A percentile compares a stretch with the other conserved stretches of the same genome.
Evolutionary conservation across 192 early-diverging fungal genomes (phyloP).

Genomic region (Funneliformis mosseae): DNA sequence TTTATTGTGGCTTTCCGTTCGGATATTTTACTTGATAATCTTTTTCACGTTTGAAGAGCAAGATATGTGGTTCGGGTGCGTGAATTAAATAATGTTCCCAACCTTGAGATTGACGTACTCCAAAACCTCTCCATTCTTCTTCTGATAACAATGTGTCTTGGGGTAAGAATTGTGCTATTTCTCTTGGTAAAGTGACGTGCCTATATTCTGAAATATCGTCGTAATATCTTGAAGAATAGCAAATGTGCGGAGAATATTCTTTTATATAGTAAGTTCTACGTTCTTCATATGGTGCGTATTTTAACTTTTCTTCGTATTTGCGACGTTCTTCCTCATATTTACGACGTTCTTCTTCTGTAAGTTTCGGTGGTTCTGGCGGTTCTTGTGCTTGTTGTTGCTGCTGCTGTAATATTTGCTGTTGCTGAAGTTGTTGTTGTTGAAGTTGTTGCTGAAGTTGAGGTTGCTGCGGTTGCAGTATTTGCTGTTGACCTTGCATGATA

Average conservation of each 20-base stretch:
- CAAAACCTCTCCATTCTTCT: conserved; percentile 49
- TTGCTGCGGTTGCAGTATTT: background rate
- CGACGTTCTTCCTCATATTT: background rate
- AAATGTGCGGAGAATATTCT: background rate
- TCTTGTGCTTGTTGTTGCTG: background rate
- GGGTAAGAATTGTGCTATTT: conserved; percentile 43
- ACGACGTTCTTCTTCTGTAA: background rate
- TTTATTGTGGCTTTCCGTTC: background rate
- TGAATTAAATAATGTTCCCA: conserved; percentile 61
- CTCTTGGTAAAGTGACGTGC: conserved; percentile 51
- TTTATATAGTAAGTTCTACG: background rate
- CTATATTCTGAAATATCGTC: conserved; percentile 31
- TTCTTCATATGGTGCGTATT: background rate
- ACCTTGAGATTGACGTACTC: conserved; percentile 50
- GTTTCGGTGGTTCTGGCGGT: background rate
- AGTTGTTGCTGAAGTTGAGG: background rate
- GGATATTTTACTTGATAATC: conserved; percentile 48
- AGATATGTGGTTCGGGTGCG: conserved; percentile 53
- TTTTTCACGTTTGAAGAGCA: conserved; percentile 53
- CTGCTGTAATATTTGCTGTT: too few relatives aligned
- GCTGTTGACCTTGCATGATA: background rate
- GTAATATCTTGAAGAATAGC: conserved; percentile 8
- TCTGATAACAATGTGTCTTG: conserved; percentile 42
- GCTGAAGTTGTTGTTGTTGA: too few relatives aligned
- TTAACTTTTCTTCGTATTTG: background rate